These are phyloP conservation scores for Aspergillus hortae DNA, from an alignment of 2,329 filamentous ascomycete species.

Conservation along the genomic window DNA sequence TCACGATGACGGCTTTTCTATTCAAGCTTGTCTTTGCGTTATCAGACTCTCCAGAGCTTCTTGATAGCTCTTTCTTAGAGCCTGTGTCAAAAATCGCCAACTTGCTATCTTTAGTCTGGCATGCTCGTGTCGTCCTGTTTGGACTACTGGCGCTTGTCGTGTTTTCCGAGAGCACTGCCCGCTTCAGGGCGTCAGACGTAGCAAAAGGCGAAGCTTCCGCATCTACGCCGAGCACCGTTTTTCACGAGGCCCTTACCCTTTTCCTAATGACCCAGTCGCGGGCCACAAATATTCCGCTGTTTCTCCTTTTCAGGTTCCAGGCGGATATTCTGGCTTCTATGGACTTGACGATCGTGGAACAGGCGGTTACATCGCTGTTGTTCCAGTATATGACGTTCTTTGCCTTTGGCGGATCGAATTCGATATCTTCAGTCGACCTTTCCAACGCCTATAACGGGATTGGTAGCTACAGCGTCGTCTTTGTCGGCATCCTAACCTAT, in stretches of 20 bases:
- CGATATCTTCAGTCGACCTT: constrained; percentile 92
- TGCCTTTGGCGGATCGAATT: constrained; percentile 83
- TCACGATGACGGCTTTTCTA: constrained; percentile 59
- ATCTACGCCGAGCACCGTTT: constrained; percentile 15
- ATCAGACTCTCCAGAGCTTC: constrained; percentile 81
- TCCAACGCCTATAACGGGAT: constrained; percentile 95
- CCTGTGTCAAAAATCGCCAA: constrained; percentile 36
- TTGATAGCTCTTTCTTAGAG: constrained; percentile 41
- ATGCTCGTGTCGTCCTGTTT: constrained; percentile 51
- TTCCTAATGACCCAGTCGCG: constrained; percentile 85
- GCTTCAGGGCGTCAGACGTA: not conserved
- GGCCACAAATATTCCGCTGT: constrained; percentile 78
- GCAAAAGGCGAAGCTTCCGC: constrained; percentile 16
- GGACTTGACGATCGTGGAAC: constrained; percentile 48
- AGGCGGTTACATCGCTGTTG: constrained; percentile 69
- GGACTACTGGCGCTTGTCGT: constrained; percentile 37
- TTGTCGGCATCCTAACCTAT: constrained; percentile 81
- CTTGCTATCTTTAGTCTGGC: constrained; percentile 44
- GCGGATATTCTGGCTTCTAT: constrained; percentile 50
- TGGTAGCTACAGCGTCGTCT: constrained; percentile 70
- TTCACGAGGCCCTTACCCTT: constrained; percentile 68
- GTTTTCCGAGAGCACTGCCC: constrained; percentile 17
- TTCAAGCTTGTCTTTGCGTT: constrained; percentile 91
- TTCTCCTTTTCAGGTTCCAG: constrained; percentile 68
- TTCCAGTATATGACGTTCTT: constrained; percentile 85